Conservation (phyloP, 345 rosid genomes). For the Moricandia moricandioides region DNA sequence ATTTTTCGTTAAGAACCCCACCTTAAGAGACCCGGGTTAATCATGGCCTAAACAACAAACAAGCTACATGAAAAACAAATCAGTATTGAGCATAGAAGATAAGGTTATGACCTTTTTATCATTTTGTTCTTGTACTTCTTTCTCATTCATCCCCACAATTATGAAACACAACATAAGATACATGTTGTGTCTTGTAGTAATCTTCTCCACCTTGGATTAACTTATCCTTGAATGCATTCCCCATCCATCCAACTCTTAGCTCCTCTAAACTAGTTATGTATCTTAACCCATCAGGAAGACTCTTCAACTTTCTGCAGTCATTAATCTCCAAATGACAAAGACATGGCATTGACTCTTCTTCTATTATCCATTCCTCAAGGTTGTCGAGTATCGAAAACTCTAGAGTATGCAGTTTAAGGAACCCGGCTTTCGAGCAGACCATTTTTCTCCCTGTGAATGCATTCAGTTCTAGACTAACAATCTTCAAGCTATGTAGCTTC, state of each 20-base stretch:
- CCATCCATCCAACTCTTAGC: slow-evolving; percentile 15
- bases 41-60: too few relatives aligned
- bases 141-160: slow-evolving; percentile 1
- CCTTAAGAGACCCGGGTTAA: too few relatives aligned
- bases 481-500: slow-evolving; percentile 40
- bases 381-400: not conserved
- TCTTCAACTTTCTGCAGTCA: slow-evolving; percentile 25
- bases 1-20: too few relatives aligned
- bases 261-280: not conserved
- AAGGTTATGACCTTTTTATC: not conserved
- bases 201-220: slow-evolving; percentile 24
- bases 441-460: slow-evolving; percentile 38
- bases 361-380: slow-evolving; percentile 29
- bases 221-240: slow-evolving; percentile 23
- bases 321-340: slow-evolving; percentile 14
- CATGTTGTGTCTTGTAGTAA: slow-evolving; percentile 9
- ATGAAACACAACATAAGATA: slow-evolving; percentile 14
- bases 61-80: not conserved
- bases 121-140: not conserved
- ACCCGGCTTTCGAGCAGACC: slow-evolving; percentile 23
- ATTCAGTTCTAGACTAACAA: slow-evolving; percentile 30
- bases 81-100: not conserved
- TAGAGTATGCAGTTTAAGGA: slow-evolving; percentile 16
- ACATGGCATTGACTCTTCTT: slow-evolving; percentile 17
- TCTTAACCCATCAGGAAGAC: slow-evolving; percentile 22